Evolutionary conservation across 192 early-diverging fungal genomes (phyloP).

Genomic region (Mortierella alpina): DNA sequence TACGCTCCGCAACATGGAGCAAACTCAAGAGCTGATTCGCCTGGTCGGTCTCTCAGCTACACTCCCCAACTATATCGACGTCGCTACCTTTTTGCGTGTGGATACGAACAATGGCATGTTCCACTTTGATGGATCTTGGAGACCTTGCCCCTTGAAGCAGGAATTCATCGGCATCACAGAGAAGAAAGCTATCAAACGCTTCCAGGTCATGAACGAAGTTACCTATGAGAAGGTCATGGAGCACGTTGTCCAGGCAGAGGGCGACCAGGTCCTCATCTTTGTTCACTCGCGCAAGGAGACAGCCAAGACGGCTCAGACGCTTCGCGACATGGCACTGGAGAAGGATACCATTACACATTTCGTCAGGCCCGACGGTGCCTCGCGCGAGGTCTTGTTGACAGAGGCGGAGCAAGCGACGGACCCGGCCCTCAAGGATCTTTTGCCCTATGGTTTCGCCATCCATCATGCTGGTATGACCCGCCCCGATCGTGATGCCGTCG

Average conservation of each 20-base stretch:
- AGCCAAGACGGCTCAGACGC: constrained; percentile 90
- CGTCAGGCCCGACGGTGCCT: constrained; percentile 82
- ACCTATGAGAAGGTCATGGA: constrained; percentile 95
- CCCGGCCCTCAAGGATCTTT: constrained; percentile 84
- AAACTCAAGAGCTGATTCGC: constrained; percentile 88
- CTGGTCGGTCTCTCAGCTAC: constrained; percentile 95
- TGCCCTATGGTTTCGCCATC: constrained; percentile 95
- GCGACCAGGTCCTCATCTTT: constrained; percentile 93
- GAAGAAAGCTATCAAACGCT: constrained; percentile 93
- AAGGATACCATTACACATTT: constrained; percentile 88
- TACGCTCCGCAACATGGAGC: constrained; percentile 88
- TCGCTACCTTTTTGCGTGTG: constrained; percentile 93
- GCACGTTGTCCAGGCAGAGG: constrained; percentile 74
- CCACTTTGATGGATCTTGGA: constrained; percentile 91
- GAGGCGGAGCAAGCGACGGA: constrained; percentile 88
- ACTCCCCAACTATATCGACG: constrained; percentile 95
- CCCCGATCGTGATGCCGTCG: constrained; percentile 90
- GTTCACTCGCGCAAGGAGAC: constrained; percentile 99
- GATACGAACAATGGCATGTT: constrained; percentile 85
- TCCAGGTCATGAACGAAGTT: constrained; percentile 97
- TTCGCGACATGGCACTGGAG: constrained; percentile 94
- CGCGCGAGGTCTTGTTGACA: constrained; percentile 84
- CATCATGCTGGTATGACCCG: constrained; percentile 98
- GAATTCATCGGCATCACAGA: constrained; percentile 98
- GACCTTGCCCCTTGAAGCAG: constrained; percentile 96